Percentiles rank a stretch among this genome's conserved stretches.
These are phyloP conservation scores for Russula sp. DNA, from an alignment of 768 basidiomycete species.

Conservation along the genomic window DNA sequence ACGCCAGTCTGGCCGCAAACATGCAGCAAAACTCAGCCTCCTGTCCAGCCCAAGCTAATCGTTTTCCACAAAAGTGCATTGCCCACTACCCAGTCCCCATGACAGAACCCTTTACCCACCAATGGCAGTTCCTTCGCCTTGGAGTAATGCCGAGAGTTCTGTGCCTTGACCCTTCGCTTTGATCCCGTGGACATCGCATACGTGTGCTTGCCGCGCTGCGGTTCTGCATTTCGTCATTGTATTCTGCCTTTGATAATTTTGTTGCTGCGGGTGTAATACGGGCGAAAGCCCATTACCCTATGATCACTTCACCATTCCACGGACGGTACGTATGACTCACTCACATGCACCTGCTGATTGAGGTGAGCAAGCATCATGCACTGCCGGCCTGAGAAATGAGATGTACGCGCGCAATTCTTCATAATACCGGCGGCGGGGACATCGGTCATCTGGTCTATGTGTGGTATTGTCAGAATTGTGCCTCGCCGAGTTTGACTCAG, in stretches of 20 bases:
- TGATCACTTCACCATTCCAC: neutral
- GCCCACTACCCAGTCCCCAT: neutral
- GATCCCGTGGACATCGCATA: slow-evolving; percentile 1
- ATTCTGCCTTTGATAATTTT: neutral
- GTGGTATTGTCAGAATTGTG: neutral
- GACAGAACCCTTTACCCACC: neutral
- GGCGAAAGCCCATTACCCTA: neutral
- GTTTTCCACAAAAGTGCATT: neutral
- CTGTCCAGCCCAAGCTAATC: neutral
- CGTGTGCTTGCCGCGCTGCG: neutral
- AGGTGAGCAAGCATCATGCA: neutral
- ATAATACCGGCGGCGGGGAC: neutral
- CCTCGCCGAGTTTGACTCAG: slow-evolving; percentile 4
- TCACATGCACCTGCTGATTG: neutral
- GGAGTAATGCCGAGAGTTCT: neutral
- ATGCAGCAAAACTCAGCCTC: neutral
- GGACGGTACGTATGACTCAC: neutral
- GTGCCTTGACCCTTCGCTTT: neutral
- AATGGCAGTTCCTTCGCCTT: neutral
- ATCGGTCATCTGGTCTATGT: neutral
- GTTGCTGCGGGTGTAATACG: neutral
- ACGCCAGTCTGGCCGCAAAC: neutral
- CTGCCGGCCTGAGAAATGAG: too few relatives aligned
- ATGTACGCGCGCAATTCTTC: neutral
- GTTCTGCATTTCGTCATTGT: neutral